Base-by-base conservation (phyloP, 306 rosid species). In the Cicer arietinum region DNA sequence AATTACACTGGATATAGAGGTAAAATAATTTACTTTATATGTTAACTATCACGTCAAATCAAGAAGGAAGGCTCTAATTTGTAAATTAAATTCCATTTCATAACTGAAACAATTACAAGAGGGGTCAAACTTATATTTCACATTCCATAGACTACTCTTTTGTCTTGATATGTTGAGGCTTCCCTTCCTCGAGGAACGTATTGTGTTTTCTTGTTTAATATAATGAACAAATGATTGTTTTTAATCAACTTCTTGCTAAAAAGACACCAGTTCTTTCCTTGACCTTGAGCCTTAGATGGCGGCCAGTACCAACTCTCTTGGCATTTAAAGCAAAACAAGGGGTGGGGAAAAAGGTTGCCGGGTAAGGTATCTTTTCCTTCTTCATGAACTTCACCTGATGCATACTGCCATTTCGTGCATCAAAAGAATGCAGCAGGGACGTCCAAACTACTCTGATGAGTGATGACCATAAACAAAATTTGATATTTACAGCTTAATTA, bases 161-260 rank as follows among this genome's bases (percentile, higher is more conserved):
- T 39, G 72, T 67, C 59, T 80, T 41, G 70, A 77, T 80, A 79
- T 65, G 67, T 59, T 16, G 81, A 78, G 82, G 77, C 59, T 75
- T 44, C 52, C 69, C 66, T 59, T 75, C 80, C 80, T 77, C 76
- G 60, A 77, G 50, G 83, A 77, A 14, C 60, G 54, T 44, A 47
- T 20, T 11, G 67, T 52, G 67, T 69, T 69, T 79, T 18, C 47
- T 18, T 78, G 69, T 80, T 80, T 76, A 61, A 85, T 84, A 73
- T 78, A 85, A 93, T 86, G 86, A 93, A 93, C 84, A 91, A 91
- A 86, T 86, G 82, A 83, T 78, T 83, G 89, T 80, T 81, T 83
- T 87, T 85, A 46, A 59, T 81, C 46, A 70, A 75, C 85, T 45
- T 74, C 41, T 83, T 69, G 60, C 43, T 35, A 16, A 80, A 69